Evolutionary conservation across 257 asterid species (phyloP), one percentile per base, ranked within the genome.

Genomic region (Solanum bulbocastanum): DNA sequence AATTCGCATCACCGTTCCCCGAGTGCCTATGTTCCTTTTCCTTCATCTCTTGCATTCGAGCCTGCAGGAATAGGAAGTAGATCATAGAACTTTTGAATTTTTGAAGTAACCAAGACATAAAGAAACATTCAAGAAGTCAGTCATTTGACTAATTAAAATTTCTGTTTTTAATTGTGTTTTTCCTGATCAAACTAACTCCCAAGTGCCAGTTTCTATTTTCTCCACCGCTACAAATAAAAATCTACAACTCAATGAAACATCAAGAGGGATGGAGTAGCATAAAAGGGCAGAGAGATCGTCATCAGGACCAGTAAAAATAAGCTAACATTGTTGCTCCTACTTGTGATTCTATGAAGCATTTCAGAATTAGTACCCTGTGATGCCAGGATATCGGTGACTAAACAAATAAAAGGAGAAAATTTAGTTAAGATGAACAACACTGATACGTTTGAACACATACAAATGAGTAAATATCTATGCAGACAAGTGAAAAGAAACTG

Each of bases 11-110:
- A 88, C 95, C 98, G 89, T 93, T 96, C 87, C 97, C 94, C 89
- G 42, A 69, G 93, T 93, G 92, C 90, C 88, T 91, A 46, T 91
- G 98, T 89, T 97, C 99, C 91, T 97, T 97, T 89, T 94, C 98
- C 92, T 95, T 97, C 97, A 97, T 97, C 93, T 97, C 99, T 86
- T 96, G 98, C 98, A 97, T 96, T 86, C 98, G 92, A 76, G 99
- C 99, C 99, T 97, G 91, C 49, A 89, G 60, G 44, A 46, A 73
- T 72, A 86, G 87, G 39, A 46, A 49, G 30, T 82, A 30, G 36
- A 8, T 82, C 32, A 82, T 82, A 18, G 30, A 49, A 32, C 44
- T 82, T 82, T 3, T 12, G 39, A 23, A 49, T 5, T 49, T 30
- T 52, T 49, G 69, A 22, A 82, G 71, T 20, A 18, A 82, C 65